Conservation (phyloP, 108 stramenopile genomes). For the Parietichytrium sp. region DNA sequence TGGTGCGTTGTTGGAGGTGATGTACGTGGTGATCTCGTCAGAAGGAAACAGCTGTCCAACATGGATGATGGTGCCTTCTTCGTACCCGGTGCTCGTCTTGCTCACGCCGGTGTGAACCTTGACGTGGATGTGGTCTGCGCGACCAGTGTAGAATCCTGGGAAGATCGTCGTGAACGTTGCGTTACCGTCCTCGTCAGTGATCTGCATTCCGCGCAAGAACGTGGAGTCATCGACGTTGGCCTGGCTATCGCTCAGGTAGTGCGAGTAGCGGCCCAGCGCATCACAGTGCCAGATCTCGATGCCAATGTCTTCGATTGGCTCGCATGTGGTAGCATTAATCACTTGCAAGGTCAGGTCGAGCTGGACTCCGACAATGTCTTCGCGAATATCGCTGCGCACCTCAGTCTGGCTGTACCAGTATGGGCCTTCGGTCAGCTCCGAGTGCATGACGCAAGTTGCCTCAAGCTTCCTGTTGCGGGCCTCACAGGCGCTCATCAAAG, state of each 20-base stretch:
- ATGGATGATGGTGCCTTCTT: slow-evolving; percentile 5
- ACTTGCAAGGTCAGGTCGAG: background rate
- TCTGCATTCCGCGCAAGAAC: background rate
- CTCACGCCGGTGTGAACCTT: background rate
- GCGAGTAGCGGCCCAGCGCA: slow-evolving; percentile 17
- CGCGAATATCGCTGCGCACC: background rate
- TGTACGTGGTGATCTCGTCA: background rate
- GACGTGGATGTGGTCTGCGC: background rate
- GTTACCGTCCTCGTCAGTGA: background rate
- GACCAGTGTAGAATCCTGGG: slow-evolving; percentile 31
- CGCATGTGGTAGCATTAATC: slow-evolving; percentile 18
- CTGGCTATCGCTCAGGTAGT: background rate
- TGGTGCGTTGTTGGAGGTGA: too few species aligned
- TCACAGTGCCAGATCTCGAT: slow-evolving; percentile 38
- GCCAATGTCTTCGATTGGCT: background rate
- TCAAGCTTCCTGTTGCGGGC: background rate
- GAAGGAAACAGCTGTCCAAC: slow-evolving; percentile 1
- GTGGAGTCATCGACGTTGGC: background rate
- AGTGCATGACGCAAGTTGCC: background rate
- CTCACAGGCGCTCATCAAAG: too few species aligned
- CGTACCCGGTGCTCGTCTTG: background rate
- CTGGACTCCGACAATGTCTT: slow-evolving; percentile 13
- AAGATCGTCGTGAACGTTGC: background rate
- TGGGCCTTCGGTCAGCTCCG: background rate
- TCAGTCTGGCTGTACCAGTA: background rate